Evolutionary conservation across 2,329 filamentous ascomycete genomes (phyloP).

Genomic region (Stemphylium lycopersici): DNA sequence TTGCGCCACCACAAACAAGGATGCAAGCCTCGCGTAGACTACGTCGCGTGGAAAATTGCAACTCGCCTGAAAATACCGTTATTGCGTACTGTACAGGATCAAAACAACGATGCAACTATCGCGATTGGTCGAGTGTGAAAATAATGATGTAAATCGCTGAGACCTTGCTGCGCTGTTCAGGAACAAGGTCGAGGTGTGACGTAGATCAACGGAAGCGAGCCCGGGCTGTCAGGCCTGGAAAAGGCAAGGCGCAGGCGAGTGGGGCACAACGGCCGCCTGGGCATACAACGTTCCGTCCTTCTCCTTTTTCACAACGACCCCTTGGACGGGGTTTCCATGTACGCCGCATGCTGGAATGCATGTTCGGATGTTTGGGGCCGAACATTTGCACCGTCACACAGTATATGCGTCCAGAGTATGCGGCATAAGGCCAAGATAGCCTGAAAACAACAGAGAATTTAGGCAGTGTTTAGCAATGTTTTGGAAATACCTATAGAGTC

Average conservation of each 20-base stretch:
- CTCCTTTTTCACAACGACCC: constrained; percentile 6
- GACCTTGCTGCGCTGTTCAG: constrained; percentile 12
- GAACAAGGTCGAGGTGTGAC: constrained; percentile 15
- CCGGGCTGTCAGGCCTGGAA: constrained; percentile 17
- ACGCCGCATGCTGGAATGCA: neutral
- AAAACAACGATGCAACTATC: constrained; percentile 12
- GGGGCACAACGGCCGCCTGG: constrained; percentile 13
- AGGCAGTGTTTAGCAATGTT: neutral
- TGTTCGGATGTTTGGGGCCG: neutral
- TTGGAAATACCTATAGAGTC: constrained; percentile 16
- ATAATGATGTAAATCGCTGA: constrained; percentile 31
- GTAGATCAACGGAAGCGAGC: constrained; percentile 14
- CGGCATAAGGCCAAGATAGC: neutral
- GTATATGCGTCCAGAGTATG: neutral
- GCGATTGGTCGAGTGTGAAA: constrained; percentile 16
- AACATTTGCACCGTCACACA: neutral
- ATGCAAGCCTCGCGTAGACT: constrained; percentile 13
- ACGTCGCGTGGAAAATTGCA: constrained; percentile 20
- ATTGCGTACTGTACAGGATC: constrained; percentile 3
- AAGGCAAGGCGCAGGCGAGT: constrained; percentile 13
- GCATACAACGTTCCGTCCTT: constrained; percentile 15
- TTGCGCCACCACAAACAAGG: constrained; percentile 9
- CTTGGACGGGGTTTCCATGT: constrained; percentile 1
- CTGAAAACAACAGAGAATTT: neutral
- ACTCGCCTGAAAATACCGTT: constrained; percentile 3